Base-by-base conservation (phyloP, 2,329 filamentous ascomycete species). In the Epichloe festucae region DNA sequence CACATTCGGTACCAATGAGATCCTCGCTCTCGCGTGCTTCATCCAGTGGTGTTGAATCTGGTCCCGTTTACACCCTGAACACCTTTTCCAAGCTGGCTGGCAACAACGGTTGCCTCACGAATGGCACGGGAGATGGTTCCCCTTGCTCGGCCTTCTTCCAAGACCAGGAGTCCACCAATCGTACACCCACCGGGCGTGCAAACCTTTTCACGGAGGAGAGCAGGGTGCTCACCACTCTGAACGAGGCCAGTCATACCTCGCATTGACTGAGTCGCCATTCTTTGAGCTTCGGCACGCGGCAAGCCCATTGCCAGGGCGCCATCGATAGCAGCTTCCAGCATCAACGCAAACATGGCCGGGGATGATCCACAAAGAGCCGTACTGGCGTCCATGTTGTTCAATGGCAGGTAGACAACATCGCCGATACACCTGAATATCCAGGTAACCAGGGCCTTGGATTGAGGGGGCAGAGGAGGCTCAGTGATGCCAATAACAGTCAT, bases 241-340 rank as follows among this genome's bases (percentile, higher is more conserved):
- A 90, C 79, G 59, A 90, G 62, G 0, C 77, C 80, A 0, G 85
- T 83, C 0, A 84, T 81, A 21, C 87, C 87, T 57, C 79, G 76
- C 83, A 89, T 88, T 12, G 82, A 81, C 71, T 91, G 87, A 1
- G 85, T 83, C 27, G 85, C 85, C 85, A 91, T 89, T 54, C 79
- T 71, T 63, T 82, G 81, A 1, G 86, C 86, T 62, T 89, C 85
- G 2, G 76, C 77, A 46, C 85, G 74, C 4, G 85, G 84, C 35
- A 91, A 62, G 0, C 87, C 87, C 82, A 89, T 87, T 14, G 86
- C 85, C 1, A 91, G 84, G 4, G 81, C 86, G 6, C 85, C 87
- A 59, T 90, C 86, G 14, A 86, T 81, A 45, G 85, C 77, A 6
- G 84, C 84, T 67, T 91, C 87, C 15, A 89, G 73, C 60, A 90